Base-by-base conservation (phyloP, 176 grass and related monocot species). In the Metroxylon sagu region DNA sequence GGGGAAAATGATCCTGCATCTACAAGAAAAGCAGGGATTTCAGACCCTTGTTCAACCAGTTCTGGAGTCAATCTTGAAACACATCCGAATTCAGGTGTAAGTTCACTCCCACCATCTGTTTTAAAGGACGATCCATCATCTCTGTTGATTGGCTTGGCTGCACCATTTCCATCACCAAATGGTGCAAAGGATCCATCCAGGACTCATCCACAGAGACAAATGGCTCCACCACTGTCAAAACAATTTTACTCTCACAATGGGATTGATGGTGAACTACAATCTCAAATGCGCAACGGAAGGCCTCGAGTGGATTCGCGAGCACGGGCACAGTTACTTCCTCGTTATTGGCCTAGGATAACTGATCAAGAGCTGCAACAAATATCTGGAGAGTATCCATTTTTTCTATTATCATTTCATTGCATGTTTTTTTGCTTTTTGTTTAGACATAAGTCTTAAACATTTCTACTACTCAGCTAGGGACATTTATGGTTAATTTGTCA, bases 331-430 rank as follows among this genome's bases (percentile, higher is more conserved):
- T 81, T 99, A 67, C 85, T 99, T 72, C 84, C 94, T 16, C 94
- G 94, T 52, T 86, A 99, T 79, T 89, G 94, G 94, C 94, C 94
- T 43, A 99, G 94, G 80, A 89, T 85, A 85, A 89, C 94, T 43
- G 88, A 88, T 68, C 85, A 99, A 81, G 94, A 99, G 64, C 65
- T 99, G 70, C 94, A 93, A n/a, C 76, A 89, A 68, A 76, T 99
- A 70, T 85, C 82, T 28, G 85, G 77, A 72, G 82, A 93, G 94
- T 99, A 99, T 99, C 94, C 94, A 77, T 82, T 61, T 2, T 10
- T 10, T 10, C 35, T 6, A 43, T 43, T 10, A 43, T 43, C 10
- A 12, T 43, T 43, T 14, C 2, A 43, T 43, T 43, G 8, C 35
- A 43, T 43, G 35, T 12, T 26, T 64, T 64, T 61, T 15, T 72